Evolutionary conservation across 75 land plant genomes (phyloP).

Genomic region (Sequoiadendron giganteum): DNA sequence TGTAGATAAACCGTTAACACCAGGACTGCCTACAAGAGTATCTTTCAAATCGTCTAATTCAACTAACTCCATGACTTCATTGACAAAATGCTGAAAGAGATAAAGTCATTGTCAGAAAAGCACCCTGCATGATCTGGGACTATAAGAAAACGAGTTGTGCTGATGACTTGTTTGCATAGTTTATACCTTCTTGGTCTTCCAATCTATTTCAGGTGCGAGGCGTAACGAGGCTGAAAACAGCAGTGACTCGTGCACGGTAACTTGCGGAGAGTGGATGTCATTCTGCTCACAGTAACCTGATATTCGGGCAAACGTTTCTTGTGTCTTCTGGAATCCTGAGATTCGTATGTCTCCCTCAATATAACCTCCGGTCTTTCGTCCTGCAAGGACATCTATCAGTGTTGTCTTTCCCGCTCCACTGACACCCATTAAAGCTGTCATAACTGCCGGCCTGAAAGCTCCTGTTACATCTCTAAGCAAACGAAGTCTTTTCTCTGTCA

Average conservation of each 20-base stretch:
- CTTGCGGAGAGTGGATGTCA: slow-evolving; percentile 77
- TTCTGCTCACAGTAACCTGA: slow-evolving; percentile 76
- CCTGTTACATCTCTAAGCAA: slow-evolving; percentile 64
- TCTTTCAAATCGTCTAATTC: slow-evolving; percentile 51
- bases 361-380: slow-evolving; percentile 80
- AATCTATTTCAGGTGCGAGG: slow-evolving; percentile 41
- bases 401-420: slow-evolving; percentile 90
- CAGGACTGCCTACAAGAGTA: slow-evolving; percentile 76
- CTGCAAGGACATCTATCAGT: slow-evolving; percentile 75
- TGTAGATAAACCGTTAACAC: slow-evolving; percentile 72
- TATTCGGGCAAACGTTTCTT: slow-evolving; percentile 71
- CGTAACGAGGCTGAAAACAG: slow-evolving; percentile 69
- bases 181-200: slow-evolving; percentile 45
- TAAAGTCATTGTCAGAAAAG: background rate
- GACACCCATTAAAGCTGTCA: slow-evolving; percentile 77
- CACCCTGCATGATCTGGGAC: background rate
- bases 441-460: slow-evolving; percentile 67
- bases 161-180: no score
- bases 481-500: slow-evolving; percentile 38
- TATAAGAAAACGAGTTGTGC: background rate
- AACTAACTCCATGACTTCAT: slow-evolving; percentile 81
- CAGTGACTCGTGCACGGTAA: slow-evolving; percentile 70
- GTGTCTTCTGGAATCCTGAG: slow-evolving; percentile 70
- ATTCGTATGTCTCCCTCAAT: slow-evolving; percentile 54
- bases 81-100: slow-evolving; percentile 61